These are phyloP conservation scores for Globisporangium uncinulatum DNA, from an alignment of 352 stramenopile genomes.

Conservation along the genomic window DNA sequence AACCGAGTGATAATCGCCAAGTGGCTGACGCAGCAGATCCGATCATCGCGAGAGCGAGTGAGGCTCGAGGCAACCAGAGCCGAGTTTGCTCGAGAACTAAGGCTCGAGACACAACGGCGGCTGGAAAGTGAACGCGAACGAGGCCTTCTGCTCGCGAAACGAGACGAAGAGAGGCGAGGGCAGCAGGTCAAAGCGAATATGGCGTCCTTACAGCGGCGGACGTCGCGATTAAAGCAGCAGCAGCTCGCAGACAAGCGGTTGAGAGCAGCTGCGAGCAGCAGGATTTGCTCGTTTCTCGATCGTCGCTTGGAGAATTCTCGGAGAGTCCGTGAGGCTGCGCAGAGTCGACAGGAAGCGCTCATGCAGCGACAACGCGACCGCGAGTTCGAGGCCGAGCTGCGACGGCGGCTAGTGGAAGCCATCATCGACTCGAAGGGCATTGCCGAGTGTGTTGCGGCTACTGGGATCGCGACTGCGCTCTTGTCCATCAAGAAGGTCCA, in stretches of 20 bases:
- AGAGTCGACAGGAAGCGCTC: slow-evolving; percentile 7
- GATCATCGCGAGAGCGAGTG: not conserved
- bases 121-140: slow-evolving; percentile 1
- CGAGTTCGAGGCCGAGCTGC: slow-evolving; percentile 20
- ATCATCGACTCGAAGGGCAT: slow-evolving; percentile 32
- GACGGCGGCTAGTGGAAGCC: slow-evolving; percentile 23
- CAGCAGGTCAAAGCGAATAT: slow-evolving; percentile 11
- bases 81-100: not conserved
- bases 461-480: slow-evolving; percentile 10
- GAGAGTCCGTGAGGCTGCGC: slow-evolving; percentile 12
- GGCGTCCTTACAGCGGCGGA: slow-evolving; percentile 7
- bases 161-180: slow-evolving; percentile 7
- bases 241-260: slow-evolving; percentile 13
- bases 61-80: not conserved
- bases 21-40: slow-evolving; percentile 32
- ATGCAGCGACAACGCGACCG: slow-evolving; percentile 14
- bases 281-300: slow-evolving; percentile 17
- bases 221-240: slow-evolving; percentile 9
- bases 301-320: slow-evolving; percentile 16
- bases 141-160: not conserved
- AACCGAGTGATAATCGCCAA: slow-evolving; percentile 23
- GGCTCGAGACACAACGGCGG: not conserved
- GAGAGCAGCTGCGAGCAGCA: slow-evolving; percentile 6
- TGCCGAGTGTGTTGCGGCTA: slow-evolving; percentile 15
- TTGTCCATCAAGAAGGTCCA: slow-evolving; percentile 11